Evolutionary conservation across 345 rosid genomes (phyloP).

Genomic region (Kandelia obovata): DNA sequence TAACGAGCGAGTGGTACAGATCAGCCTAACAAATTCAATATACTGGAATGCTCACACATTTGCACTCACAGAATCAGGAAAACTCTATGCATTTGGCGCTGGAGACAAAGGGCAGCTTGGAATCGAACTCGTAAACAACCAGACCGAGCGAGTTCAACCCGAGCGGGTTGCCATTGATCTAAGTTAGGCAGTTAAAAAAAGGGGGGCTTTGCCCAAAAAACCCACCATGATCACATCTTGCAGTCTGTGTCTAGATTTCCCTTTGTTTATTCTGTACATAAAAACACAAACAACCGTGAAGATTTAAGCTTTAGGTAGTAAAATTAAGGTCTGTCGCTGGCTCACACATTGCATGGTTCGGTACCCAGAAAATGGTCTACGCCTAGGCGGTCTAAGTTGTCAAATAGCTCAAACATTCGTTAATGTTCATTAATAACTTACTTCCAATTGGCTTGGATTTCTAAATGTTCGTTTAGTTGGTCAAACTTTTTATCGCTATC

Average conservation of each 20-base stretch:
- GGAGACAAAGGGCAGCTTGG: conserved; percentile 98
- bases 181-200: conserved; percentile 31
- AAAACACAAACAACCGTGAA: conserved; percentile 41
- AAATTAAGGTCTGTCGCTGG: conserved; percentile 16
- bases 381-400: conserved; percentile 34
- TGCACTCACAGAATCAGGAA: conserved; percentile 81
- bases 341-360: conserved; percentile 13
- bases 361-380: conserved; percentile 13
- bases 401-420: conserved; percentile 37
- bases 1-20: conserved; percentile 76
- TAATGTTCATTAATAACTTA: conserved; percentile 31
- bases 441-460: conserved; percentile 18
- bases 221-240: conserved; percentile 19
- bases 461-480: background rate
- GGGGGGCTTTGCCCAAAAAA: conserved; percentile 2
- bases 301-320: conserved; percentile 41
- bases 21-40: conserved; percentile 78
- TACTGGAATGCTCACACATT: conserved; percentile 88
- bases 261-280: conserved; percentile 45
- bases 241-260: conserved; percentile 40
- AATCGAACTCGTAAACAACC: conserved; percentile 54
- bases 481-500: too few relatives aligned
- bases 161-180: conserved; percentile 70
- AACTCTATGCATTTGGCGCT: conserved; percentile 79
- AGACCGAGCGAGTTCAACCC: conserved; percentile 71